Conservation (phyloP, 1,284 basidiomycete species). For the Malassezia dermatis region DNA sequence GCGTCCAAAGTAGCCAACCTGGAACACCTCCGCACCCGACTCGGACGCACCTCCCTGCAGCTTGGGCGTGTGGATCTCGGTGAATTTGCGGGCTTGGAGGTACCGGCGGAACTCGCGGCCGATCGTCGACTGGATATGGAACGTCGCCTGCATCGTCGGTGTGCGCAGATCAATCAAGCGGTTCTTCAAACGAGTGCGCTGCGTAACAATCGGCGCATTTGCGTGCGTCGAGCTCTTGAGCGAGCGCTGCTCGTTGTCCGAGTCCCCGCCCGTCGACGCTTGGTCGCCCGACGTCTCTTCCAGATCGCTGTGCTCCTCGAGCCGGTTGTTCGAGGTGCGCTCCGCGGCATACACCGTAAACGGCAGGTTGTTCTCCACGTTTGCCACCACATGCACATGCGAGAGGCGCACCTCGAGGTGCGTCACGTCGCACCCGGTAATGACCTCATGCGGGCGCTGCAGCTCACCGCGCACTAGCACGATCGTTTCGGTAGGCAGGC, state of each 20-base stretch:
- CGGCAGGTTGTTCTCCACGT: constrained; percentile 29
- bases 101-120: constrained; percentile 36
- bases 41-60: constrained; percentile 41
- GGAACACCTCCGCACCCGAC: constrained; percentile 38
- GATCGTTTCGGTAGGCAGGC: constrained; percentile 33
- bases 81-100: constrained; percentile 27
- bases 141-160: constrained; percentile 36
- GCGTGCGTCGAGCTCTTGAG: constrained; percentile 10
- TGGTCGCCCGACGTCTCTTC: not conserved
- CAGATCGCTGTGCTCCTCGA: constrained; percentile 20
- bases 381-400: constrained; percentile 29
- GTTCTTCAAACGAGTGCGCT: constrained; percentile 37
- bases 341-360: constrained; percentile 43
- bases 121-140: constrained; percentile 38
- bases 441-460: constrained; percentile 29
- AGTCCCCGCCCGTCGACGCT: constrained; percentile 11
- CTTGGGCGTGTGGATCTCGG: constrained; percentile 45
- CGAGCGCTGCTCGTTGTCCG: not conserved
- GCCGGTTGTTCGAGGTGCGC: constrained; percentile 22
- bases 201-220: constrained; percentile 23
- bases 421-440: constrained; percentile 30
- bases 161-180: constrained; percentile 40
- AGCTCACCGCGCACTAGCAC: constrained; percentile 33
- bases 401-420: constrained; percentile 36
- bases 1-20: constrained; percentile 43